These are phyloP conservation scores for Strigomonas culicis DNA, from an alignment of 208 protist species.

Conservation along the genomic window DNA sequence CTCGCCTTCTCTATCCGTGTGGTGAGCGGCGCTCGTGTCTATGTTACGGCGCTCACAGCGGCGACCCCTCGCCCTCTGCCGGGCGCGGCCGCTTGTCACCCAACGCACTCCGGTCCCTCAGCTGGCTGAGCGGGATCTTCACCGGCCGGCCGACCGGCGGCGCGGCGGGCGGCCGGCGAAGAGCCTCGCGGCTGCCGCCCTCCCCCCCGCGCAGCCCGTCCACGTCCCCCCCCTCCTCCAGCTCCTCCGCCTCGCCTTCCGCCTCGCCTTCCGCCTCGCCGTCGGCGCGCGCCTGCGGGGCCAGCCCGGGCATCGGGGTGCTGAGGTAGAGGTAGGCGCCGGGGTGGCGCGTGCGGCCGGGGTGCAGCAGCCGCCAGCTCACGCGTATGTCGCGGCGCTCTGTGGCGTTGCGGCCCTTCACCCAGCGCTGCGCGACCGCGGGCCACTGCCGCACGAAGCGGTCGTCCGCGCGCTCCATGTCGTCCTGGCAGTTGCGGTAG, in stretches of 20 bases:
- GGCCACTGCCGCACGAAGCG: constrained; percentile 71
- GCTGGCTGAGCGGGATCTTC: no score
- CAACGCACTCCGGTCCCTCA: no score
- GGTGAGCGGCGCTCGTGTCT: no score
- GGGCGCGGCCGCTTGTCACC: no score
- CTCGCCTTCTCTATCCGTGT: no score
- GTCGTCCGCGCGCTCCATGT: constrained; percentile 66
- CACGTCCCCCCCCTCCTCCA: background rate
- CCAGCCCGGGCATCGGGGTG: constrained; percentile 38
- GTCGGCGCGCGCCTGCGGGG: constrained; percentile 23
- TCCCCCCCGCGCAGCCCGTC: no score
- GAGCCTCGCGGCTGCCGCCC: no score
- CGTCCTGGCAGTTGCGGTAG: constrained; percentile 68
- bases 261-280: no score
- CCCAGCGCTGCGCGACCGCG: constrained; percentile 60
- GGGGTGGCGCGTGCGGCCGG: constrained; percentile 42
- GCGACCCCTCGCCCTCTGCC: no score
- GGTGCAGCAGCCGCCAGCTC: constrained; percentile 67
- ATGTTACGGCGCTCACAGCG: no score
- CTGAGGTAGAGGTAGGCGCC: constrained; percentile 49
- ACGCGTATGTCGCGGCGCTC: constrained; percentile 75
- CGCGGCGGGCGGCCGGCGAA: no score
- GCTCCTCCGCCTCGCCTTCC: background rate
- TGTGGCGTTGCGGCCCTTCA: constrained; percentile 65
- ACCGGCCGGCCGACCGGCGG: no score